Base-by-base conservation (phyloP, 2,329 filamentous ascomycete species). In the Chaetomiaceae sp. region DNA sequence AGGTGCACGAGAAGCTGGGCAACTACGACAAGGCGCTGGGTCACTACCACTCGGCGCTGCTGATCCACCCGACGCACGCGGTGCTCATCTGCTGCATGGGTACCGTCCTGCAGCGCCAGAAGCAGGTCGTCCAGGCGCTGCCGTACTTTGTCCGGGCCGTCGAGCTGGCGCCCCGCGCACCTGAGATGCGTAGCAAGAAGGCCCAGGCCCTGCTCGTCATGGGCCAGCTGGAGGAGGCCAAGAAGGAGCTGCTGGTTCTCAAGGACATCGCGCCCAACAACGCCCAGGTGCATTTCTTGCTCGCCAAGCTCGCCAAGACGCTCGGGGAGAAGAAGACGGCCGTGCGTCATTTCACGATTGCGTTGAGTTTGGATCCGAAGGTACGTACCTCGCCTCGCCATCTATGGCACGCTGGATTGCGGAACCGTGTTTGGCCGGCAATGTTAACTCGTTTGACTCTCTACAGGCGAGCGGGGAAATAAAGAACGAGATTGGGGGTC, bases 321-420 rank as follows among this genome's bases (percentile, higher is more conserved):
- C 73, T 87, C 59, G 81, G 81, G 57, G 79, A 88, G 59, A 86
- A 82, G 64, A 81, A 82, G 51, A 76, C 82, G 58, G 90, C 93
- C n/a, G 86, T 98, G 49, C 83, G 85, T 49, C 88, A 96, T 65
- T 95, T 95, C 63, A 98, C 93, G 6, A 91, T 90, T 64, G 93
- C 93, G 15, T 72, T 97, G 61, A 95, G 95, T 66, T 71, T 98
- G 60, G 93, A 98, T 72, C 93, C 91, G 24, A 97, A 97, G 83
- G 91, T 94, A 73, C 62, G 74, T n/a, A n/a, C n/a, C n/a, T n/a
- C n/a, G n/a, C n/a, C n/a, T n/a, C n/a, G n/a, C n/a, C n/a, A n/a
- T n/a, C n/a, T n/a, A n/a, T n/a, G n/a, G n/a, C n/a, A n/a, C n/a
- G n/a, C n/a, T n/a, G n/a, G n/a, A n/a, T n/a, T n/a, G n/a, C n/a